Evolutionary conservation across 768 basidiomycete genomes (phyloP), one percentile per base, ranked within the genome.

Genomic region (Nidularia pulvinata): DNA sequence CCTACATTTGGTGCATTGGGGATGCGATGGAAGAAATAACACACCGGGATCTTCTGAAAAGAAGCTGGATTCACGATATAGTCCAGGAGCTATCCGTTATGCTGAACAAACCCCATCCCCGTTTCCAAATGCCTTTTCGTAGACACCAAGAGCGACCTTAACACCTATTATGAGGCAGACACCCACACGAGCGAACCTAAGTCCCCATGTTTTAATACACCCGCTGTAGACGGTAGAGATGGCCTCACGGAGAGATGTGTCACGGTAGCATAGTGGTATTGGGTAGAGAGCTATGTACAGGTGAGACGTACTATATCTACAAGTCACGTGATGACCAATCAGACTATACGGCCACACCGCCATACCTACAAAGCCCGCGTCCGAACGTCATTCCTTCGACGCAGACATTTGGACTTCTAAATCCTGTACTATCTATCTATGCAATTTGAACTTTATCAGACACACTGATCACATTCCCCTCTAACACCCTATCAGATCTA

Each of bases 401-500:
- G 65, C 73, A 33, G 79, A 83, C 50, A 67, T 72, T 16, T 78
- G 71, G 69, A 73, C 74, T 36, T 70, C 80, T 79, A 51, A 50
- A 78, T 61, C 2, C 19, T 22, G 25, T 30, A 30, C 25, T 13
- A 4, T 46, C 4, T 32, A 32, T 19, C 22, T 25, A 25, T 14
- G 11, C 6, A 4, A 30, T 30, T 30, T 30, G 25, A 30, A 30
- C 25, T 30, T 30, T 30, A 30, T 11, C 53, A 25, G 39, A 6
- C 14, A 16, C 9, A 16, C 35, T 52, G 32, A 13, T 6, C 36
- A 33, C 11, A 52, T 46, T 3, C 25, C 25, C 25, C 25, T 30
- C 25, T 30, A 81, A 79, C 65, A 6, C 77, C 79, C 2, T 83
- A 72, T 63, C 74, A 76, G 48, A 75, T 84, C 19, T 76, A 73